These are phyloP conservation scores for Rhizopus arrhizus DNA, from an alignment of 371 early-diverging fungal genomes.

Conservation along the genomic window DNA sequence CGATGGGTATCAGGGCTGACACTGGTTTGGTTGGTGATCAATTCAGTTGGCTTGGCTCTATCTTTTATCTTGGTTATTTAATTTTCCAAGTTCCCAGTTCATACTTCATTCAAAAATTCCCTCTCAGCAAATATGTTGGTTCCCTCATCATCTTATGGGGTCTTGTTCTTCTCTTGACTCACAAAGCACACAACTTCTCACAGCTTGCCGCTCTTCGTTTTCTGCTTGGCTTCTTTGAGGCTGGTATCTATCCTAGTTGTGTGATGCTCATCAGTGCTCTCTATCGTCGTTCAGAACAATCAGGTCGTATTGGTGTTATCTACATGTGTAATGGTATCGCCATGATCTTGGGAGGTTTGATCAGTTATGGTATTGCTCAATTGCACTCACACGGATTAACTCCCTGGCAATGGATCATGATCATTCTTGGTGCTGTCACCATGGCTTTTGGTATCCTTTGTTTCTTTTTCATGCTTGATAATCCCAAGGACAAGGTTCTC, in stretches of 20 bases:
- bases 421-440: constrained; percentile 24
- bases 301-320: constrained; percentile 16
- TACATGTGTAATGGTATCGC: constrained; percentile 31
- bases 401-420: constrained; percentile 54
- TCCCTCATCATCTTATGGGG: constrained; percentile 21
- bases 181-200: constrained; percentile 14
- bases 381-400: constrained; percentile 38
- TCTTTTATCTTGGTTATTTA: constrained; percentile 24
- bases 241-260: constrained; percentile 22
- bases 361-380: constrained; percentile 54
- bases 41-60: constrained; percentile 39
- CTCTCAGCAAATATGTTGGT: constrained; percentile 23
- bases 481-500: constrained; percentile 21
- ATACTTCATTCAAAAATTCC: constrained; percentile 25
- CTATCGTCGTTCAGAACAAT: constrained; percentile 28
- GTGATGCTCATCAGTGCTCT: constrained; percentile 18
- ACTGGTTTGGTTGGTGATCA: constrained; percentile 28
- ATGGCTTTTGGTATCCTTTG: constrained; percentile 19
- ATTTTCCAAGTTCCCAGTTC: constrained; percentile 18
- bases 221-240: constrained; percentile 29
- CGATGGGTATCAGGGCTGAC: constrained; percentile 34
- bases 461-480: constrained; percentile 25
- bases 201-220: constrained; percentile 27
- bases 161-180: constrained; percentile 15
- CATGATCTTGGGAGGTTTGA: constrained; percentile 57